A percentile compares a stretch with the other conserved stretches of the same genome.
These are phyloP conservation scores for Thuja plicata DNA, from an alignment of 83 land plant species.

Conservation along the genomic window DNA sequence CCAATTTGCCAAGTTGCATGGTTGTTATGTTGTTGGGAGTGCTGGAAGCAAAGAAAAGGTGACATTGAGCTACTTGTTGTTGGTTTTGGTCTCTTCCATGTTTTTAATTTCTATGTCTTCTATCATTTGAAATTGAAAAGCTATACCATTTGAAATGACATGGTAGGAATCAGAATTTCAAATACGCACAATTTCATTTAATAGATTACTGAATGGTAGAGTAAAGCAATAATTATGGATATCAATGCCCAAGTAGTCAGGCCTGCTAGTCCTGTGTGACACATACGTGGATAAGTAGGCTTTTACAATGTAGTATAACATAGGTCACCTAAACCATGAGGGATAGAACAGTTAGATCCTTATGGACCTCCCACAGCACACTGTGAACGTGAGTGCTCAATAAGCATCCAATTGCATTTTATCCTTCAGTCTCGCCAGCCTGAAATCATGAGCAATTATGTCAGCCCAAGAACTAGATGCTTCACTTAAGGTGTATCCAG, in stretches of 20 bases:
- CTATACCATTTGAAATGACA: background rate
- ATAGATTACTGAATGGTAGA: background rate
- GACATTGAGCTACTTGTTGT: background rate
- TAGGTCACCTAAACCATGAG: background rate
- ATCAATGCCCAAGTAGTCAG: background rate
- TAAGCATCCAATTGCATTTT: background rate
- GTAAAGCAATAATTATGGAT: background rate
- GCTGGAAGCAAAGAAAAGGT: slow-evolving; percentile 78
- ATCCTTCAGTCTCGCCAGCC: background rate
- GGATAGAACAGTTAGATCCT: background rate
- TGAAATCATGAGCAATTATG: background rate
- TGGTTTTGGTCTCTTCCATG: background rate
- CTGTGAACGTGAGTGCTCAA: background rate
- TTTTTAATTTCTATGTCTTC: background rate
- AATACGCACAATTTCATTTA: background rate
- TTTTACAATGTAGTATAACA: background rate
- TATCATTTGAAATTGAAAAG: slow-evolving; percentile 7
- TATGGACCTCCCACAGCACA: background rate
- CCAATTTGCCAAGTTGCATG: slow-evolving; percentile 76
- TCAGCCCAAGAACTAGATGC: background rate
- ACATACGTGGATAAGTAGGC: background rate
- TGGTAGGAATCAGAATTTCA: background rate
- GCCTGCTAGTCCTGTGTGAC: background rate
- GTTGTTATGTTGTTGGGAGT: slow-evolving; percentile 92
- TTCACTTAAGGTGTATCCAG: background rate